These are phyloP conservation scores for Magnaporthales sp. DNA, from an alignment of 2,329 filamentous ascomycete genomes.

Conservation along the genomic window DNA sequence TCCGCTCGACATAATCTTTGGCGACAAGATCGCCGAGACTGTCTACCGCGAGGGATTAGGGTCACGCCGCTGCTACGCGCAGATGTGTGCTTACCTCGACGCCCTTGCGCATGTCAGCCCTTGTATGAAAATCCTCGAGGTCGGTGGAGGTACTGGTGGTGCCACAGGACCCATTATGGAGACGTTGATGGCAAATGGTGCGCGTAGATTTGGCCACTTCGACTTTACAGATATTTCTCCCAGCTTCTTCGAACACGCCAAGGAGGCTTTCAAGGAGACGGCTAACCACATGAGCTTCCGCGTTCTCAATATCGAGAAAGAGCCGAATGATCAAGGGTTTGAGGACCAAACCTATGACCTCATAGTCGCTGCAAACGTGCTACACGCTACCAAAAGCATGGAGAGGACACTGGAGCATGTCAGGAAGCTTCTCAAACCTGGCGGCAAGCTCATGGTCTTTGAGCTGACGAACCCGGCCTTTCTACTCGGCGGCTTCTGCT, in stretches of 20 bases:
- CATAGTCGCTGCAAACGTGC: slow-evolving; percentile 27
- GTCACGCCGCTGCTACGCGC: slow-evolving; percentile 10
- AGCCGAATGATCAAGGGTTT: slow-evolving; percentile 23
- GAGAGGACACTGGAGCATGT: slow-evolving; percentile 21
- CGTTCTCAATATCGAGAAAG: slow-evolving; percentile 23
- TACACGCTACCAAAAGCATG: slow-evolving; percentile 24
- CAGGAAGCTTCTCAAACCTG: slow-evolving; percentile 25
- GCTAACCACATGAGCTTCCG: slow-evolving; percentile 17
- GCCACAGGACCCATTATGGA: slow-evolving; percentile 15
- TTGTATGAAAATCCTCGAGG: slow-evolving; percentile 23
- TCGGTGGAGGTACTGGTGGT: slow-evolving; percentile 22
- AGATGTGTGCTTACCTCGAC: slow-evolving; percentile 13
- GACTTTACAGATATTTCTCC: slow-evolving; percentile 13
- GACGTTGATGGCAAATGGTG: slow-evolving; percentile 11
- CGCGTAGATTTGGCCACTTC: slow-evolving; percentile 13
- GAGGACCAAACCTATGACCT: slow-evolving; percentile 23
- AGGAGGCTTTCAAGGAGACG: slow-evolving; percentile 17
- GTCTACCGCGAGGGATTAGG: slow-evolving; percentile 16
- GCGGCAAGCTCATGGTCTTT: slow-evolving; percentile 27
- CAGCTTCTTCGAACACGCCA: slow-evolving; percentile 21
- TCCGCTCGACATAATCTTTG: slow-evolving; percentile 18
- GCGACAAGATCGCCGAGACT: slow-evolving; percentile 13
- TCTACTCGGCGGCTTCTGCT: neutral
- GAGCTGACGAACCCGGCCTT: slow-evolving; percentile 4
- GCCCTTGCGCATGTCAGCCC: slow-evolving; percentile 15